Evolutionary conservation across 371 early-diverging fungal species (phyloP).

Genomic region (Mucor mucedo): DNA sequence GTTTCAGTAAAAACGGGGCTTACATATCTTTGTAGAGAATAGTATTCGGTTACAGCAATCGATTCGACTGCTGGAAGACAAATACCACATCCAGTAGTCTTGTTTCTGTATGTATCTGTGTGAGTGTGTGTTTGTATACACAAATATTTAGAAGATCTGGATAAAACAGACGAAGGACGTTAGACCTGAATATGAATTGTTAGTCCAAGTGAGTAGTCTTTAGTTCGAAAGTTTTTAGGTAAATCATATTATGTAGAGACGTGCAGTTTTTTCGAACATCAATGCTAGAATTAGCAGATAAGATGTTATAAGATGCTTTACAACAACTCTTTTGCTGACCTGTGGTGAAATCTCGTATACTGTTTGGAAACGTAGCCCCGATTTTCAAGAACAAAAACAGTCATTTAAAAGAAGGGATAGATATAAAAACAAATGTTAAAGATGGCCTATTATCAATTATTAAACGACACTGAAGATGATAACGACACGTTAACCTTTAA

Average conservation of each 20-base stretch:
- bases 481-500: slow-evolving; percentile 44
- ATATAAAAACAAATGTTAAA: slow-evolving; percentile 27
- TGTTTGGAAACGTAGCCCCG: slow-evolving; percentile 27
- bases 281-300: slow-evolving; percentile 17
- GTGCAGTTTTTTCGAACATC: slow-evolving; percentile 47
- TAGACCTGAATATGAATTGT: slow-evolving; percentile 58
- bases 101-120: too few relatives aligned
- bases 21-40: slow-evolving; percentile 38
- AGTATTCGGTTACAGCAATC: slow-evolving; percentile 52
- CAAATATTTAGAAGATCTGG: slow-evolving; percentile 38
- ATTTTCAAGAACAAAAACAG: slow-evolving; percentile 35
- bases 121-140: too few relatives aligned
- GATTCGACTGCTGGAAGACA: slow-evolving; percentile 44
- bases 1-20: slow-evolving; percentile 40
- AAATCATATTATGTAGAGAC: slow-evolving; percentile 40
- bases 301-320: slow-evolving; percentile 6
- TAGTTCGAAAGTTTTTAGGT: slow-evolving; percentile 45
- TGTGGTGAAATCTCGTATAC: slow-evolving; percentile 37
- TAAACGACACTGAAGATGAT: slow-evolving; percentile 49
- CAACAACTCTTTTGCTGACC: slow-evolving; percentile 39
- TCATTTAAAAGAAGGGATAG: slow-evolving; percentile 35
- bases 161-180: slow-evolving; percentile 44
- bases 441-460: slow-evolving; percentile 33
- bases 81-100: slow-evolving; percentile 29
- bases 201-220: slow-evolving; percentile 54